These are phyloP conservation scores for Ustilago bromivora DNA, from an alignment of 1,284 basidiomycete species.

Conservation along the genomic window DNA sequence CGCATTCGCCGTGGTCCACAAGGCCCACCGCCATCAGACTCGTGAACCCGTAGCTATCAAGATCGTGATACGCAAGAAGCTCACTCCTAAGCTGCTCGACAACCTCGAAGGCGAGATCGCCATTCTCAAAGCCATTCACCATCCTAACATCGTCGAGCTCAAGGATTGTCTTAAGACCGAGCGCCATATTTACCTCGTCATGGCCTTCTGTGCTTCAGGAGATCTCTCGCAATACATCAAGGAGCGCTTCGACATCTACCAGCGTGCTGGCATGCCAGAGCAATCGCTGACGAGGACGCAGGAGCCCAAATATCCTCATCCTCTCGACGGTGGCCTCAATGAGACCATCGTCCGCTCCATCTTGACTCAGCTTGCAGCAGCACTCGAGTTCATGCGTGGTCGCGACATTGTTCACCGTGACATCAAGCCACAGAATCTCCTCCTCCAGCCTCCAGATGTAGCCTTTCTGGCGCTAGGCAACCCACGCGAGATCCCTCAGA, in stretches of 20 bases:
- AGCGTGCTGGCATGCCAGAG: constrained; percentile 31
- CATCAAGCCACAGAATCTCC: constrained; percentile 96
- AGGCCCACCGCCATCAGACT: constrained; percentile 75
- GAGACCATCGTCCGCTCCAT: constrained; percentile 93
- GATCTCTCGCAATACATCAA: constrained; percentile 95
- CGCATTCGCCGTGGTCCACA: constrained; percentile 95
- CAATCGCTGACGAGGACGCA: constrained; percentile 26
- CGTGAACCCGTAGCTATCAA: constrained; percentile 84
- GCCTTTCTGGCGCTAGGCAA: constrained; percentile 86
- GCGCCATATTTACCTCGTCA: constrained; percentile 94
- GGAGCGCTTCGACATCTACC: constrained; percentile 56
- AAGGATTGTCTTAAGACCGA: constrained; percentile 94
- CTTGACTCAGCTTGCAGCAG: constrained; percentile 91
- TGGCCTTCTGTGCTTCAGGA: constrained; percentile 95
- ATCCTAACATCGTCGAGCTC: constrained; percentile 91
- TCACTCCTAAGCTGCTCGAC: constrained; percentile 92
- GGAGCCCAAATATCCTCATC: constrained; percentile 83
- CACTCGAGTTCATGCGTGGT: constrained; percentile 89
- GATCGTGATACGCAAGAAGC: constrained; percentile 87
- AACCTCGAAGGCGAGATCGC: constrained; percentile 97
- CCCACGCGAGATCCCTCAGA: constrained; percentile 76
- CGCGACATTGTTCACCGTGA: constrained; percentile 94
- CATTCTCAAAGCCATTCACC: constrained; percentile 92
- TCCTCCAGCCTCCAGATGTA: constrained; percentile 84
- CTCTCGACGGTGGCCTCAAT: constrained; percentile 87